A percentile compares a stretch with the other conserved stretches of the same genome.
These are phyloP conservation scores for Albugo laibachii DNA, from an alignment of 352 stramenopile species.

Conservation along the genomic window DNA sequence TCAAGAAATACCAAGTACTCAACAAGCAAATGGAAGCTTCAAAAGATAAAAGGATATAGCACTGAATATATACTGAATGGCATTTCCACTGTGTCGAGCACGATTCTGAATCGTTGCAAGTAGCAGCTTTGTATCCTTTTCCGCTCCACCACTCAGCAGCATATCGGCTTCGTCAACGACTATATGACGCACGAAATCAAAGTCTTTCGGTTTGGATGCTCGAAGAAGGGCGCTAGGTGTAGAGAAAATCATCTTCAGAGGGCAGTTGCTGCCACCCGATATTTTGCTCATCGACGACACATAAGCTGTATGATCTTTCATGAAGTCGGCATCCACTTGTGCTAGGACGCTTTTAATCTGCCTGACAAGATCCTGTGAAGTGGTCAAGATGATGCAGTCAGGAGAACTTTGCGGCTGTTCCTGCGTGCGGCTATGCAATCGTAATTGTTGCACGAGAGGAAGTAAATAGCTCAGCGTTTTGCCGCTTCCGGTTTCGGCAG, in stretches of 20 bases:
- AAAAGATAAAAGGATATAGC: conserved; percentile 34
- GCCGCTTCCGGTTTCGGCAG: conserved; percentile 86
- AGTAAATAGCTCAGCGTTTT: conserved; percentile 94
- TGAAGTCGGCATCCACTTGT: conserved; percentile 19
- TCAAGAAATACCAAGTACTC: conserved; percentile 8
- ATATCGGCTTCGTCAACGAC: conserved; percentile 71
- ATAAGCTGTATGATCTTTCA: neutral
- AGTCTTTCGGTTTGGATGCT: conserved; percentile 38
- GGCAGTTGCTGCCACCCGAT: conserved; percentile 11
- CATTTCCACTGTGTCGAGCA: too few relatives aligned
- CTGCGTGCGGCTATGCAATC: conserved; percentile 14
- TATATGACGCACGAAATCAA: conserved; percentile 52
- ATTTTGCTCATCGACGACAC: conserved; percentile 38
- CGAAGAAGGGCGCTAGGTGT: conserved; percentile 44
- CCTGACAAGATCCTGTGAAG: conserved; percentile 71
- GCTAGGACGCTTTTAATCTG: conserved; percentile 36
- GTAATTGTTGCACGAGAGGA: conserved; percentile 58
- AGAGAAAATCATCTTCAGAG: conserved; percentile 32
- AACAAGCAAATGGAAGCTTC: too few relatives aligned
- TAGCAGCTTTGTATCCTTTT: conserved; percentile 65
- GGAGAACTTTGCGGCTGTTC: conserved; percentile 22
- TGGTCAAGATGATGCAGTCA: conserved; percentile 57
- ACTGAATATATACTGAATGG: conserved; percentile 51
- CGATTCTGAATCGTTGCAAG: conserved; percentile 29
- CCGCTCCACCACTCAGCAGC: conserved; percentile 52